These are phyloP conservation scores for Leishmania lainsoni DNA, from an alignment of 208 protist species.

Conservation along the genomic window DNA sequence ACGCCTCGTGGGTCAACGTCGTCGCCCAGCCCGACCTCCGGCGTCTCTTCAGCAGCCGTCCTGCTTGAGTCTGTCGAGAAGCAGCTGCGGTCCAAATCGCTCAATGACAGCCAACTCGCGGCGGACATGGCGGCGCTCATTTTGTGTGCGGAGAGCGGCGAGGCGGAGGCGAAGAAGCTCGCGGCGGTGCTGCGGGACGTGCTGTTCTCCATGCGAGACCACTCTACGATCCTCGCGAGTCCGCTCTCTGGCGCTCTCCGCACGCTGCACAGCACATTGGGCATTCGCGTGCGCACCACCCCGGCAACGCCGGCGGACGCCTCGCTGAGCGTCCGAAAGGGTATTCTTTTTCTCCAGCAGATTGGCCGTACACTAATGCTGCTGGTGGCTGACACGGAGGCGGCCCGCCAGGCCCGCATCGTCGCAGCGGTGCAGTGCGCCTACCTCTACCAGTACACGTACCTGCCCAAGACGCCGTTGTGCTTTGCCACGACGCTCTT, in stretches of 20 bases:
- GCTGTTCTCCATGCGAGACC: conserved; percentile 39
- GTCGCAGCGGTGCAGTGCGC: conserved; percentile 68
- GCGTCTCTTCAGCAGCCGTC: conserved; percentile 6
- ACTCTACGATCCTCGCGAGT: conserved; percentile 52
- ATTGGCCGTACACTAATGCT: conserved; percentile 62
- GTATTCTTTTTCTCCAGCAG: conserved; percentile 37
- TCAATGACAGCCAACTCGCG: conserved; percentile 33
- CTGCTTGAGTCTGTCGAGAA: conserved; percentile 21
- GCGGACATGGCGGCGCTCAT: conserved; percentile 49
- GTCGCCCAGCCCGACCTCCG: background rate
- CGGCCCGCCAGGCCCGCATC: conserved; percentile 51
- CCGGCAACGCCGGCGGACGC: conserved; percentile 14
- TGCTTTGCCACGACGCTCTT: conserved; percentile 54
- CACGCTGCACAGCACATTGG: conserved; percentile 57
- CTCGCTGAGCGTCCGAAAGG: conserved; percentile 17
- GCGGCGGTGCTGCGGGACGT: conserved; percentile 39
- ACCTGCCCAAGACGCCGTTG: conserved; percentile 67
- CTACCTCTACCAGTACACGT: conserved; percentile 78
- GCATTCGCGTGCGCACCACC: conserved; percentile 38
- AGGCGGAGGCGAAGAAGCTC: conserved; percentile 42
- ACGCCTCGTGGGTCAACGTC: conserved; percentile 15
- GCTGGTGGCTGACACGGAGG: conserved; percentile 52
- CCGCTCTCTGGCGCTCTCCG: conserved; percentile 62
- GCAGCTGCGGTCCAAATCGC: conserved; percentile 26
- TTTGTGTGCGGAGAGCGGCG: conserved; percentile 39